These are phyloP conservation scores for Hura crepitans DNA, from an alignment of 441 rosid species.

Conservation along the genomic window DNA sequence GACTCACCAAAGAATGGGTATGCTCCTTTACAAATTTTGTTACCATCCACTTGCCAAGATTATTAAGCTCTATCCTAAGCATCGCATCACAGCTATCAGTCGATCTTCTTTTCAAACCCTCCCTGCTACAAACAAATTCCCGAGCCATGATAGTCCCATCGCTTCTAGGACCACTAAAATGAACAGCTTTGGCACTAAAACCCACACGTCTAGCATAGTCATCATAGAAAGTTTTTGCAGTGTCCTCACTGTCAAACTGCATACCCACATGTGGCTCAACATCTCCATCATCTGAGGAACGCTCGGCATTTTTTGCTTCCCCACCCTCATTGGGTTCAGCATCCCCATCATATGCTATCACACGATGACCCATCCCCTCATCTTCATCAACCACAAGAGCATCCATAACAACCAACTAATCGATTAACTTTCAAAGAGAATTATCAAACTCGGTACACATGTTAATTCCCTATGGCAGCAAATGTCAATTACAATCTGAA, in stretches of 20 bases:
- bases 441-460: constrained; percentile 14
- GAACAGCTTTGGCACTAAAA: constrained; percentile 55
- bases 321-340: constrained; percentile 48
- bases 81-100: constrained; percentile 62
- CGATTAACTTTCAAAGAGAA: constrained; percentile 11
- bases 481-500: constrained; percentile 24
- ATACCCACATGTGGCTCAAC: constrained; percentile 72
- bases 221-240: constrained; percentile 70
- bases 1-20: constrained; percentile 50
- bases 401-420: constrained; percentile 51
- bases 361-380: constrained; percentile 38
- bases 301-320: constrained; percentile 41
- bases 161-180: constrained; percentile 30
- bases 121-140: constrained; percentile 68
- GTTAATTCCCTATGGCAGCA: constrained; percentile 8
- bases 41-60: constrained; percentile 69
- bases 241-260: constrained; percentile 70
- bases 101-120: constrained; percentile 56
- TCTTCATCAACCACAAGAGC: constrained; percentile 47
- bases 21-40: constrained; percentile 81
- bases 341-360: constrained; percentile 53
- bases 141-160: constrained; percentile 46
- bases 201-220: constrained; percentile 68
- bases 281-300: constrained; percentile 45
- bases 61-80: constrained; percentile 64